Conservation (phyloP, 495 filamentous ascomycete species). For the Elaphomyces granulatus region DNA sequence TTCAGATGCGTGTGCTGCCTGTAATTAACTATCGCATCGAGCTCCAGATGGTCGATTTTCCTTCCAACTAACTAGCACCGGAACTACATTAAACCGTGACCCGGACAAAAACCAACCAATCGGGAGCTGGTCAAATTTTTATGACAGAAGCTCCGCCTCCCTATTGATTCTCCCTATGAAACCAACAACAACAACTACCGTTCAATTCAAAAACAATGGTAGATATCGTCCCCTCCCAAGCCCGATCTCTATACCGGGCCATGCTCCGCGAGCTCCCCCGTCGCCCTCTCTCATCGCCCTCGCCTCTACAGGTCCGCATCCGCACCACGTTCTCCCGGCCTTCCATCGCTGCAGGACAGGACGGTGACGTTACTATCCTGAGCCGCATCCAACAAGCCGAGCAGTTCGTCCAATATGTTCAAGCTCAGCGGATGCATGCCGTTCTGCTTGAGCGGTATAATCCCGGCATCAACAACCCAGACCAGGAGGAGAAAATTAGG, state of each 20-base stretch:
- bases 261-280: constrained; percentile 85
- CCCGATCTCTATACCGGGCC: constrained; percentile 73
- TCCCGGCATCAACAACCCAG: constrained; percentile 69
- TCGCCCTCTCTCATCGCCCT: constrained; percentile 38
- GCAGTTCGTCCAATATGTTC: constrained; percentile 65
- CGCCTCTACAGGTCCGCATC: constrained; percentile 45
- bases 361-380: background rate
- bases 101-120: no score
- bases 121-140: no score
- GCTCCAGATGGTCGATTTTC: no score
- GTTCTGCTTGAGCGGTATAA: constrained; percentile 83
- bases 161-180: background rate
- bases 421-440: constrained; percentile 68
- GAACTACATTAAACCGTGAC: no score
- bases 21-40: no score
- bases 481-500: constrained; percentile 69
- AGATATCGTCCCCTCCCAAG: constrained; percentile 22
- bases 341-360: constrained; percentile 2
- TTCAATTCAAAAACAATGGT: constrained; percentile 7
- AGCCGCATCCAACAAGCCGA: constrained; percentile 43
- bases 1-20: no score
- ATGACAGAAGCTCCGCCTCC: background rate
- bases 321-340: constrained; percentile 30
- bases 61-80: no score
- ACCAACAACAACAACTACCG: background rate